Evolutionary conservation across 2,329 filamentous ascomycete species (phyloP).

Genomic region (Cercospora beticola): DNA sequence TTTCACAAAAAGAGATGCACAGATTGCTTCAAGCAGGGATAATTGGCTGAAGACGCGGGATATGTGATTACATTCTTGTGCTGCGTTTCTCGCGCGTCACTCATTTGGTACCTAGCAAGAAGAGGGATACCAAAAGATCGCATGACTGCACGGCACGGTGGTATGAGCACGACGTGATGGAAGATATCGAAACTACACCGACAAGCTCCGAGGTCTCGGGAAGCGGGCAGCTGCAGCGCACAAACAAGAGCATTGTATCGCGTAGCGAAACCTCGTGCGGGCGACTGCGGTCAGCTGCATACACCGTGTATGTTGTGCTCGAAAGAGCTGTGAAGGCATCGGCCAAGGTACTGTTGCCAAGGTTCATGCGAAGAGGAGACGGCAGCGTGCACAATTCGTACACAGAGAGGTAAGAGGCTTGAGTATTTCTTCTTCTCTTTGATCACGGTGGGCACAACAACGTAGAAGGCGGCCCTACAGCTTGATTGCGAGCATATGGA

Average conservation of each 20-base stretch:
- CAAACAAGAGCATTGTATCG: slow-evolving; percentile 1
- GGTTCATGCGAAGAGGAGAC: background rate
- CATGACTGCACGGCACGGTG: background rate
- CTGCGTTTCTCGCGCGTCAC: background rate
- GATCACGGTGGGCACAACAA: background rate
- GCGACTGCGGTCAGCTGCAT: slow-evolving; percentile 2
- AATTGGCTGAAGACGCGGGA: background rate
- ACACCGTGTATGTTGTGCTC: slow-evolving; percentile 1
- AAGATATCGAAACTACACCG: background rate
- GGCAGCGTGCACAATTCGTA: background rate
- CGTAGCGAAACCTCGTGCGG: slow-evolving; percentile 2
- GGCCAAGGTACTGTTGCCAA: background rate
- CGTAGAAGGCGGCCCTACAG: background rate
- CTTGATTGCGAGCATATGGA: slow-evolving; percentile 38
- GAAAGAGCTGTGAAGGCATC: background rate
- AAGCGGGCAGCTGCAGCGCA: background rate
- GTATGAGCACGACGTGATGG: background rate
- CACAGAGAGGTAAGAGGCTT: slow-evolving; percentile 2
- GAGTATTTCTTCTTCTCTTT: background rate
- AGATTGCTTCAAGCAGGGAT: slow-evolving; percentile 6
- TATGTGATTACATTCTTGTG: slow-evolving; percentile 1
- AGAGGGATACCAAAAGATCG: background rate
- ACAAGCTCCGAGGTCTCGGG: background rate
- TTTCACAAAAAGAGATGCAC: background rate
- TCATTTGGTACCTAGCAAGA: background rate